Base-by-base conservation (phyloP, 257 asterid species). In the Salvia hispanica region DNA sequence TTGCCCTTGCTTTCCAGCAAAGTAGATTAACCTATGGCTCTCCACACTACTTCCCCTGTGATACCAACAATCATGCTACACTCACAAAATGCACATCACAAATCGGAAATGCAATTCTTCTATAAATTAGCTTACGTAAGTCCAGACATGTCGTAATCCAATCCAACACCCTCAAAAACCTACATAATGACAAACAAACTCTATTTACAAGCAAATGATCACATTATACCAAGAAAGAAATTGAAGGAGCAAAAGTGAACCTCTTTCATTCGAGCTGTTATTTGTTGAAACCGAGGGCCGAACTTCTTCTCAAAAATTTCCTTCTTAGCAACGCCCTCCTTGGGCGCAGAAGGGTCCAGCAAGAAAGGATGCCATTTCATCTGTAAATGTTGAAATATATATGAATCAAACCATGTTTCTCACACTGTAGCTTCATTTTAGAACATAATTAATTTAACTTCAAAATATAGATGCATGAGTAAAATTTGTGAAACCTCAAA, bases 301-400 rank as follows among this genome's bases (percentile, higher is more conserved):
- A 82, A 84, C 73, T 76, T 81, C 2, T 51, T 69, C 68, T 62
- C 45, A 72, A 76, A 83, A 46, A 52, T 75, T 28, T 90, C 87
- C 84, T 66, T 83, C 91, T 90, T 90, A 45, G 69, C 72, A 3
- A 86, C 74, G 0, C 95, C 94, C 68, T 88, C 88, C 67, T 80
- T 84, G 10, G 97, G 85, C 3, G 90, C 94, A 43, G 84, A 78
- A 25, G 92, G 95, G 44, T 82, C 64, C 58, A 90, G 88, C 56
- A 73, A 48, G 45, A 52, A 80, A 0, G 84, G 81, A 50, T 76
- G 84, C 75, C 75, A 76, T 39, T 73, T 76, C 50, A 76, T 67
- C 84, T 80, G 75, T 4, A 48, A 18, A 15, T 12, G 40, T 18
- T 5, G 3, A 45, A 44, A 39, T 25, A 39, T 60, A 39, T 36